Percentiles rank a stretch among this genome's conserved stretches.
These are phyloP conservation scores for Rhodofomes roseus DNA, from an alignment of 1,284 basidiomycete species.

Conservation along the genomic window DNA sequence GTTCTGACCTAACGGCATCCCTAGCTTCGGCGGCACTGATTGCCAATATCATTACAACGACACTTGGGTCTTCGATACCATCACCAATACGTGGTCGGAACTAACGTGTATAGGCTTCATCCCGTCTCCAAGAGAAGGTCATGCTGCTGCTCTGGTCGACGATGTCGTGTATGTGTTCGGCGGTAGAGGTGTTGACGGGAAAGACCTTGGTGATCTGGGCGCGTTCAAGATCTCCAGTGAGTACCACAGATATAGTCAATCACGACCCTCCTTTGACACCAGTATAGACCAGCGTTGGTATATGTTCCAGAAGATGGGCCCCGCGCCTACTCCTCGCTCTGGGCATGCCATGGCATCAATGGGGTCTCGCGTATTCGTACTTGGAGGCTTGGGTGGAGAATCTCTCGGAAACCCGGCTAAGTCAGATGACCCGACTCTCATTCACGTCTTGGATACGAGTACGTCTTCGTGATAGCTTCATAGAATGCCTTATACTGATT, in stretches of 20 bases:
- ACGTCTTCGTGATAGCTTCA: slow-evolving; percentile 28
- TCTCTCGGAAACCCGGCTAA: slow-evolving; percentile 67
- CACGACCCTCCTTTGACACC: background rate
- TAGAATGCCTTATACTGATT: background rate
- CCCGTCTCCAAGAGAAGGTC: slow-evolving; percentile 94
- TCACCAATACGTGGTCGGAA: slow-evolving; percentile 85
- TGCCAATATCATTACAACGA: slow-evolving; percentile 99
- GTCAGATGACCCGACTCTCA: slow-evolving; percentile 77
- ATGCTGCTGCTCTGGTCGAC: slow-evolving; percentile 94
- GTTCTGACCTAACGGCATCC: slow-evolving; percentile 9
- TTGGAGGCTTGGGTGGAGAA: slow-evolving; percentile 87
- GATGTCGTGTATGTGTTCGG: slow-evolving; percentile 99
- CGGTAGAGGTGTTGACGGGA: slow-evolving; percentile 94
- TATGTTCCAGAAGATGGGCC: slow-evolving; percentile 99
- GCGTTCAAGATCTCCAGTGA: slow-evolving; percentile 96
- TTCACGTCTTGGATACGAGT: slow-evolving; percentile 95
- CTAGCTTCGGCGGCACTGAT: slow-evolving; percentile 96
- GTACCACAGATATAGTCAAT: slow-evolving; percentile 26
- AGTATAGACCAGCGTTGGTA: slow-evolving; percentile 75
- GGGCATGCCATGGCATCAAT: slow-evolving; percentile 95
- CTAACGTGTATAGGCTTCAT: slow-evolving; percentile 97
- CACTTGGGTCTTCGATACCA: slow-evolving; percentile 94
- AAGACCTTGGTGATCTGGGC: slow-evolving; percentile 92
- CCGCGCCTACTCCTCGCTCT: slow-evolving; percentile 84
- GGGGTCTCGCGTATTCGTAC: slow-evolving; percentile 85